Evolutionary conservation across 345 rosid genomes (phyloP), one percentile per base, ranked within the genome.

Genomic region (Boechera stricta): DNA sequence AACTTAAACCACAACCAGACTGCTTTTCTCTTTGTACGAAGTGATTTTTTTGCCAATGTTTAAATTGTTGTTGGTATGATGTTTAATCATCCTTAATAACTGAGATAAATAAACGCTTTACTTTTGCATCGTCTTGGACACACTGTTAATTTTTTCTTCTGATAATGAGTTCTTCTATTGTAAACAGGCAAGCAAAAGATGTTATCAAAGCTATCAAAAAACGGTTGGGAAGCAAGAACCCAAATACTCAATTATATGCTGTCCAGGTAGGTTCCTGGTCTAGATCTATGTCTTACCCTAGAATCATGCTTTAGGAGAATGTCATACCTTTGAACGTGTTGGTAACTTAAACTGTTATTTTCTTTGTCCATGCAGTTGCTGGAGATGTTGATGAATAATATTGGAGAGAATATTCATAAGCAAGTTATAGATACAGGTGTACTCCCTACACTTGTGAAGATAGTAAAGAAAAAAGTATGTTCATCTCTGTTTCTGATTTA

Each of bases 311-410:
- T 36, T 12, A 11, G 5, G n/a, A 51, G 24, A 51, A n/a, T 66
- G 26, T 6, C 31, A 58, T 7, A 49, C 9, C 32, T 26, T 32
- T 78, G 35, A 72, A 36, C 18, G 10, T 45, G 57, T 56, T 71
- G 67, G 16, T 53, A 3, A 63, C 16, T 15, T 12, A 26, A 42
- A 57, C 55, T 77, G 28, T 15, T 58, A 13, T 48, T 41, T 8
- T 44, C 18, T 60, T 67, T 31, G 33, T 59, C 69, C 49, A 69
- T 84, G 81, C 83, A 93, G 98, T 80, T 93, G 82, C 81, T 94
- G 80, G 98, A 94, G 87, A 90, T 89, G 97, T 82, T 94, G 86
- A 94, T 94, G 97, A 92, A 90, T 82, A 94, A 94, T 80, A 84
- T 89, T 21, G 97, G 98, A 63, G 97, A 90, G 66, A 73, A 68